Percentiles rank a stretch among this genome's conserved stretches.
Evolutionary conservation across 2,329 filamentous ascomycete genomes (phyloP).

Genomic region (Alternaria solani): DNA sequence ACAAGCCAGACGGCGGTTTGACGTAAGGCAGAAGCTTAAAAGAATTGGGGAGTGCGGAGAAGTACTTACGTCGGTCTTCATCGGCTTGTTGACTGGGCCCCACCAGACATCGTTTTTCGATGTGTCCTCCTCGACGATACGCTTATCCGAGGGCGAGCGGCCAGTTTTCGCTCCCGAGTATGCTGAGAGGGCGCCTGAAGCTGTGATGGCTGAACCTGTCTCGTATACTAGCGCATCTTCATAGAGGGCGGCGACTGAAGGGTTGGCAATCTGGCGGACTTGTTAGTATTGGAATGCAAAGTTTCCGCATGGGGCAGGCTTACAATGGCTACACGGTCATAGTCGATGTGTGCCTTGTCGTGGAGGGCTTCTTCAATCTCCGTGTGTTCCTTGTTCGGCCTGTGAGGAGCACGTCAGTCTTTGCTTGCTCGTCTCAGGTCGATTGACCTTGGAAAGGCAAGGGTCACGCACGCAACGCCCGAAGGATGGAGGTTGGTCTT

Average conservation of each 20-base stretch:
- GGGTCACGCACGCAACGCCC: conserved; percentile 80
- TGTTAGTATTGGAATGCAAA: conserved; percentile 19
- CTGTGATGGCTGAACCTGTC: conserved; percentile 96
- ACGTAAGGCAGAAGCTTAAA: conserved; percentile 14
- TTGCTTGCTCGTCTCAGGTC: background rate
- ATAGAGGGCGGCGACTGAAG: conserved; percentile 93
- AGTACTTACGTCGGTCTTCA: conserved; percentile 87
- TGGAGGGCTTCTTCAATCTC: conserved; percentile 98
- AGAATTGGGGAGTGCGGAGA: conserved; percentile 21
- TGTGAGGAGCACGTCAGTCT: conserved; percentile 51
- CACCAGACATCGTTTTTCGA: conserved; percentile 97
- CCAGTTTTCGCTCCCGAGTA: conserved; percentile 99
- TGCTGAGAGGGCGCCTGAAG: conserved; percentile 90
- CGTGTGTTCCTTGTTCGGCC: conserved; percentile 86
- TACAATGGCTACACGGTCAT: conserved; percentile 97
- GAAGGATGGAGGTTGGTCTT: conserved; percentile 90
- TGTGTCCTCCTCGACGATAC: conserved; percentile 88
- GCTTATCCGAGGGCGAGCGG: conserved; percentile 95
- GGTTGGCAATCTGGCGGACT: conserved; percentile 74
- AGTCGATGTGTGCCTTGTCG: conserved; percentile 98
- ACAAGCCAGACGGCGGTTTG: conserved; percentile 34
- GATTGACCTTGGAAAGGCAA: conserved; percentile 15
- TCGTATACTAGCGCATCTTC: conserved; percentile 99
- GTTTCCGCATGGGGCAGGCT: conserved; percentile 46
- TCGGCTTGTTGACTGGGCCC: conserved; percentile 99